phyloP scores from a whole-genome alignment of 2,329 filamentous ascomycete species.

The Ophiocordyceps polyrhachis-furcata region DNA sequence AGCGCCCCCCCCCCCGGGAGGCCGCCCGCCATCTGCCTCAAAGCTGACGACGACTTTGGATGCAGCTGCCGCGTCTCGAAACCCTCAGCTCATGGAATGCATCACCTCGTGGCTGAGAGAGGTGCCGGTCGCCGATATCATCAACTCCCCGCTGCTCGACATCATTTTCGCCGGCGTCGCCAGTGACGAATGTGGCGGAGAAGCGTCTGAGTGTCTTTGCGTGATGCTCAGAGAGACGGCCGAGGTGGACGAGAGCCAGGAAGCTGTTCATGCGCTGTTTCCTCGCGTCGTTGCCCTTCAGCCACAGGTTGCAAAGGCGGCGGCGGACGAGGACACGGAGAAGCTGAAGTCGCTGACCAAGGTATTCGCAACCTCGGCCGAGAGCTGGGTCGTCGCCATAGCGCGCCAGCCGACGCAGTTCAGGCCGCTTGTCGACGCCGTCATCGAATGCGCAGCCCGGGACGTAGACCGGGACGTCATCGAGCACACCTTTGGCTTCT shows the following conservation, averaged over 20 bases:
- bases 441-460: conserved; percentile 77
- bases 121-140: conserved; percentile 65
- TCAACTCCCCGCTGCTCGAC: conserved; percentile 69
- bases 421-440: conserved; percentile 65
- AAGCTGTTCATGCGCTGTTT: conserved; percentile 65
- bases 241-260: conserved; percentile 79
- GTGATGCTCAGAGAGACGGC: conserved; percentile 80
- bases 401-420: conserved; percentile 70
- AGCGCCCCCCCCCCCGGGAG: too few species aligned
- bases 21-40: neutral
- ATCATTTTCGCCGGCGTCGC: conserved; percentile 62
- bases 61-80: conserved; percentile 56
- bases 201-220: conserved; percentile 82
- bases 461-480: conserved; percentile 86
- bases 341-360: conserved; percentile 76
- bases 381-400: conserved; percentile 85
- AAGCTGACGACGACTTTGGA: neutral
- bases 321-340: conserved; percentile 67
- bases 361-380: conserved; percentile 81
- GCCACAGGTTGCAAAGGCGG: conserved; percentile 56
- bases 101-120: conserved; percentile 94
- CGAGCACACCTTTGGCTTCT: conserved; percentile 87
- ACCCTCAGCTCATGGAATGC: conserved; percentile 83
- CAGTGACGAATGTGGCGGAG: conserved; percentile 60
- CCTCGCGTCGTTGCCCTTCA: conserved; percentile 60